Evolutionary conservation across 1,284 basidiomycete species (phyloP).

Genomic region (Porodaedalea pini): DNA sequence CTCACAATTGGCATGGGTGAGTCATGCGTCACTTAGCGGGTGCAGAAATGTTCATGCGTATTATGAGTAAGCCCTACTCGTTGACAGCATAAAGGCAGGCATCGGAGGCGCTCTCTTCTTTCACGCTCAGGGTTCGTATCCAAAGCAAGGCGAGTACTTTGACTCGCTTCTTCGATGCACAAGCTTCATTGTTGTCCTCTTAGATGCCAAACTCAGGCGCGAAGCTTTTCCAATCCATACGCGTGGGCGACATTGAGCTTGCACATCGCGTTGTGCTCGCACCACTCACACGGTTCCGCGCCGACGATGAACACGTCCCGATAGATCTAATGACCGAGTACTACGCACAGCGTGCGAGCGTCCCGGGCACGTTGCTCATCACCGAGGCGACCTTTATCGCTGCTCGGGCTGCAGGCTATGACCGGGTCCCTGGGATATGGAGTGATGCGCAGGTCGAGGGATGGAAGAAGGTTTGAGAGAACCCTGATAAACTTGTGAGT

Average conservation of each 20-base stretch:
- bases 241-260: constrained; percentile 27
- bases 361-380: constrained; percentile 30
- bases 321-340: constrained; percentile 25
- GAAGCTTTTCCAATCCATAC: constrained; percentile 30
- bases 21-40: no score
- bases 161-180: no score
- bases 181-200: no score
- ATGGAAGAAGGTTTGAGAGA: constrained; percentile 30
- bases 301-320: constrained; percentile 24
- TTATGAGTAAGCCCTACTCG: no score
- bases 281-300: constrained; percentile 34
- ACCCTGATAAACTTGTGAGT: constrained; percentile 36
- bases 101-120: no score
- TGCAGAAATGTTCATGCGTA: no score
- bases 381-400: constrained; percentile 33
- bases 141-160: no score
- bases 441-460: constrained; percentile 28
- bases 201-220: not conserved
- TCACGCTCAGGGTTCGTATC: no score
- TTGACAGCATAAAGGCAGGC: no score
- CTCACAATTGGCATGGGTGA: no score
- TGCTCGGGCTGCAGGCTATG: constrained; percentile 21
- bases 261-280: constrained; percentile 32
- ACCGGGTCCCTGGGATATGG: constrained; percentile 28
- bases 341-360: constrained; percentile 30